phyloP scores from a whole-genome alignment of 148 eudicot species.

The Suaeda aralocaspica region DNA sequence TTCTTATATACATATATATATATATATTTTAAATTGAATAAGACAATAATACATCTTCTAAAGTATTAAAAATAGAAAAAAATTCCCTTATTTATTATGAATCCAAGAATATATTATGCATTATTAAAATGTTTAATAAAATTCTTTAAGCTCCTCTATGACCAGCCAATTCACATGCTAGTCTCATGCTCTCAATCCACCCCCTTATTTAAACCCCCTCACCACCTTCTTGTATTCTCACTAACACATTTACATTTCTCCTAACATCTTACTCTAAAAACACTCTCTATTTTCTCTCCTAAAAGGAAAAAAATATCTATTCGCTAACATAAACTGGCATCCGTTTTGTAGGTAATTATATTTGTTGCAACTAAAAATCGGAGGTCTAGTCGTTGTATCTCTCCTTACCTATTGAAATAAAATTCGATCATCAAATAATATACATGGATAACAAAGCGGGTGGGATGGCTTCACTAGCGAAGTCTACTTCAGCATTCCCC shows the following conservation, averaged over 20 bases:
- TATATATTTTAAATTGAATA: conserved; percentile 18
- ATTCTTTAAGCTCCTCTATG: conserved; percentile 10
- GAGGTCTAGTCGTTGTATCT: too few relatives aligned
- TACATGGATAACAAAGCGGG: neutral
- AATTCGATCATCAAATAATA: too few relatives aligned
- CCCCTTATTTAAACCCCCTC: conserved; percentile 58
- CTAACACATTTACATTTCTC: conserved; percentile 40
- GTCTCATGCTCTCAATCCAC: conserved; percentile 31
- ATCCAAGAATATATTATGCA: conserved; percentile 1
- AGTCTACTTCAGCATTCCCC: conserved; percentile 36
- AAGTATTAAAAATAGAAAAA: conserved; percentile 2
- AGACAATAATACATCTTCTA: conserved; percentile 10
- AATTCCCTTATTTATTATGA: neutral
- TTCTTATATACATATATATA: conserved; percentile 1
- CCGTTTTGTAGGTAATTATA: too few relatives aligned
- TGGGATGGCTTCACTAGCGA: conserved; percentile 15
- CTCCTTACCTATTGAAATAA: too few relatives aligned
- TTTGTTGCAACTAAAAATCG: conserved; percentile 9
- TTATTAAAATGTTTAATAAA: conserved; percentile 11
- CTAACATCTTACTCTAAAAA: too few relatives aligned
- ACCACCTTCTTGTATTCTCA: conserved; percentile 41
- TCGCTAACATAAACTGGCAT: too few relatives aligned
- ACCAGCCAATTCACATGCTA: conserved; percentile 44
- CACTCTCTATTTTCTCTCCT: too few relatives aligned
- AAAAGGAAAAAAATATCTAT: too few relatives aligned